Percentiles rank a stretch among this genome's conserved stretches.
phyloP scores from a whole-genome alignment of 2,329 filamentous ascomycete species.

The Sclerotinia subarctica region DNA sequence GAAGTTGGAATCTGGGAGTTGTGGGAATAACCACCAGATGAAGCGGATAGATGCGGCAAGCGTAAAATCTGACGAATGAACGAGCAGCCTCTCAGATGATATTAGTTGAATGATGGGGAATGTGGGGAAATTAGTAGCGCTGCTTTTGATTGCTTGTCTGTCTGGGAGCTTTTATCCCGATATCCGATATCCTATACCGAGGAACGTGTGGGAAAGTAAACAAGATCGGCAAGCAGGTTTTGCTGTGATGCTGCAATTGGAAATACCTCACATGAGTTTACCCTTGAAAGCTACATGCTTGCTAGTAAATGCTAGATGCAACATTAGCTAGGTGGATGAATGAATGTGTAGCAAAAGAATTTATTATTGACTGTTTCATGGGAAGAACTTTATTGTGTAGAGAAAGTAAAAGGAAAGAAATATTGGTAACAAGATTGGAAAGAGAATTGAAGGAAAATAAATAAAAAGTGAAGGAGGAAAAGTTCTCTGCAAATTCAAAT shows the following conservation, averaged over 20 bases:
- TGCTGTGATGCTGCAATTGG: neutral
- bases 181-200: neutral
- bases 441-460: neutral
- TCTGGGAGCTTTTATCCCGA: constrained; percentile 9
- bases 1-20: neutral
- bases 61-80: neutral
- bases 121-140: constrained; percentile 12
- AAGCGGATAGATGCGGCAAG: neutral
- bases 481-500: neutral
- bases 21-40: neutral
- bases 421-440: neutral
- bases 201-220: neutral
- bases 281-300: constrained; percentile 6
- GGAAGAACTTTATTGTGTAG: neutral
- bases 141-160: neutral
- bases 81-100: neutral
- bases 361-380: neutral
- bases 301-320: neutral
- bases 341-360: constrained; percentile 13
- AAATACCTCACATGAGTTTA: constrained; percentile 11
- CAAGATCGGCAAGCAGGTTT: constrained; percentile 14
- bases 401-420: neutral
- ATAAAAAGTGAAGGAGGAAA: neutral
- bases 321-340: neutral
- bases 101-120: constrained; percentile 12